These are phyloP conservation scores for Rostrohypoxylon terebratum DNA, from an alignment of 495 filamentous ascomycete genomes.

Conservation along the genomic window DNA sequence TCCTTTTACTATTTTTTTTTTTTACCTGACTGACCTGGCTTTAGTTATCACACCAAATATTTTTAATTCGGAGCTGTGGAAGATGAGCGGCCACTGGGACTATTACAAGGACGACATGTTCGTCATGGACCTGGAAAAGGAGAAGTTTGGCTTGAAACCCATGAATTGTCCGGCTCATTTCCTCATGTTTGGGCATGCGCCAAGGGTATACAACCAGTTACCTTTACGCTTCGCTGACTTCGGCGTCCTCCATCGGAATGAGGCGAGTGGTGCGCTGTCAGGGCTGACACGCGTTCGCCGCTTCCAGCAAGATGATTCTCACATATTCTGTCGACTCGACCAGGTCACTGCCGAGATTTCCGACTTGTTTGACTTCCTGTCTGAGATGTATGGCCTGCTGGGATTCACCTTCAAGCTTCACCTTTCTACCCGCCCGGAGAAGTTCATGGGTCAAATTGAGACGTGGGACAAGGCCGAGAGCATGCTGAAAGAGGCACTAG, in stretches of 20 bases:
- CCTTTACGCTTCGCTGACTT: slow-evolving; percentile 94
- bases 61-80: slow-evolving; percentile 91
- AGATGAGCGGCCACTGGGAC: slow-evolving; percentile 92
- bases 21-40: not conserved
- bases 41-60: slow-evolving; percentile 92
- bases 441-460: slow-evolving; percentile 84
- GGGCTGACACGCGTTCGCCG: slow-evolving; percentile 91
- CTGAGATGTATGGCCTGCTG: slow-evolving; percentile 85
- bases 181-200: slow-evolving; percentile 79
- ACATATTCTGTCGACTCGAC: slow-evolving; percentile 89
- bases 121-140: slow-evolving; percentile 88
- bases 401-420: slow-evolving; percentile 97
- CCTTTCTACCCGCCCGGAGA: slow-evolving; percentile 93
- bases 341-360: slow-evolving; percentile 85
- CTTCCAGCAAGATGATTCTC: slow-evolving; percentile 95
- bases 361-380: slow-evolving; percentile 88
- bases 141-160: slow-evolving; percentile 87
- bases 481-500: slow-evolving; percentile 79
- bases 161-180: slow-evolving; percentile 98
- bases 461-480: slow-evolving; percentile 90
- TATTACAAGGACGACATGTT: slow-evolving; percentile 99
- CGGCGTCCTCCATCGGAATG: slow-evolving; percentile 93
- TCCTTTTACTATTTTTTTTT: no score
- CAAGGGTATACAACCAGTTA: slow-evolving; percentile 86
- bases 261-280: slow-evolving; percentile 89